phyloP scores from a whole-genome alignment of 495 filamentous ascomycete species.

The Penicillium daleae region DNA sequence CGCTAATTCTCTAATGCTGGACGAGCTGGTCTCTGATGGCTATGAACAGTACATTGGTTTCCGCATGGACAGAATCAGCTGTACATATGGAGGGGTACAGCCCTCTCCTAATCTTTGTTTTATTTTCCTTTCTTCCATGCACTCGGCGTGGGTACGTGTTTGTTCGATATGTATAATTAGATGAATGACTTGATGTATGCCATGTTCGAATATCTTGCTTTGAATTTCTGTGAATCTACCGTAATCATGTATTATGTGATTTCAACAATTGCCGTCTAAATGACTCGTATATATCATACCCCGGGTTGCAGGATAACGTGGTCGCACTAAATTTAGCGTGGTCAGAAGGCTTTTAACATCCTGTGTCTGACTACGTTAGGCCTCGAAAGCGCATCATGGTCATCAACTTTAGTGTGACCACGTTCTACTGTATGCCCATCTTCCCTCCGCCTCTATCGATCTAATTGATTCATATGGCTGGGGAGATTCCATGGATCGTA shows the following conservation, averaged over 20 bases:
- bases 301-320: too few relatives aligned
- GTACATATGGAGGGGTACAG: constrained; percentile 15
- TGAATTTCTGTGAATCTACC: neutral
- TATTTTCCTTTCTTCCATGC: constrained; percentile 12
- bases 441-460: constrained; percentile 22
- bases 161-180: constrained; percentile 28
- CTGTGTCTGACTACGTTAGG: too few relatives aligned
- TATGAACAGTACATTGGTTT: constrained; percentile 3
- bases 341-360: too few relatives aligned
- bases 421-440: too few relatives aligned
- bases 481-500: constrained; percentile 82
- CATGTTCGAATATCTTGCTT: constrained; percentile 7
- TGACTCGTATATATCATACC: neutral
- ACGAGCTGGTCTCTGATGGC: constrained; percentile 7
- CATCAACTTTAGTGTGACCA: too few relatives aligned
- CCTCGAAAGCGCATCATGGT: too few relatives aligned
- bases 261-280: neutral
- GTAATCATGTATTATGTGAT: neutral
- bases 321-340: too few relatives aligned
- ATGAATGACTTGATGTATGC: constrained; percentile 32
- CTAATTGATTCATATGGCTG: constrained; percentile 76
- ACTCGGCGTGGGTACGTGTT: constrained; percentile 10
- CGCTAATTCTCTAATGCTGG: constrained; percentile 24
- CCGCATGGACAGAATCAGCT: neutral
- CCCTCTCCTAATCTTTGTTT: neutral